Evolutionary conservation across 306 rosid genomes (phyloP).

Genomic region (Dryas drummondii): DNA sequence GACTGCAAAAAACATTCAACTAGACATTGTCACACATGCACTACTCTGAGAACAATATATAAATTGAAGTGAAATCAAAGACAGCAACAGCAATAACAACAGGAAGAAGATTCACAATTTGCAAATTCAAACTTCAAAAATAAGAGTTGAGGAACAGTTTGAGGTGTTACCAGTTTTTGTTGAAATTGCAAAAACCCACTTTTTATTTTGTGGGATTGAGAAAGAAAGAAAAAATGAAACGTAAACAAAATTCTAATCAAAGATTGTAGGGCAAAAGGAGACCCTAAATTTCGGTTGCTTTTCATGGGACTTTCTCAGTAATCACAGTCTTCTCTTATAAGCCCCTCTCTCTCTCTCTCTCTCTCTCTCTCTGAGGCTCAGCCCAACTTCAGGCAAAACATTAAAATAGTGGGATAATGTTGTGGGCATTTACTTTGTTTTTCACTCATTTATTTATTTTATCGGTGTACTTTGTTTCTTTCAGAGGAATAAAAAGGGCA

Average conservation of each 20-base stretch:
- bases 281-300: slow-evolving; percentile 31
- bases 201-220: slow-evolving; percentile 22
- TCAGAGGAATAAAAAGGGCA: neutral
- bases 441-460: slow-evolving; percentile 15
- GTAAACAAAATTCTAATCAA: slow-evolving; percentile 8
- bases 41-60: slow-evolving; percentile 1
- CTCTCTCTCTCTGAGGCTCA: slow-evolving; percentile 12
- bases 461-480: slow-evolving; percentile 8
- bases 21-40: slow-evolving; percentile 31
- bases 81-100: neutral
- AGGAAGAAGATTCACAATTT: neutral
- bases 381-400: slow-evolving; percentile 39
- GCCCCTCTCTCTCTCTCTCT: slow-evolving; percentile 31
- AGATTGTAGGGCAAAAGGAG: slow-evolving; percentile 1
- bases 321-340: slow-evolving; percentile 28
- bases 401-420: slow-evolving; percentile 43
- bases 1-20: slow-evolving; percentile 40
- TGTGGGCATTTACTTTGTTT: slow-evolving; percentile 43
- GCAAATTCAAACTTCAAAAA: neutral
- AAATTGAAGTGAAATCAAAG: slow-evolving; percentile 28
- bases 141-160: slow-evolving; percentile 19
- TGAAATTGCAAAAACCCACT: slow-evolving; percentile 31
- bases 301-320: slow-evolving; percentile 40
- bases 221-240: neutral
- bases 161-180: slow-evolving; percentile 41